These are phyloP conservation scores for Mucuna pruriens DNA, from an alignment of 306 rosid genomes.

Conservation along the genomic window DNA sequence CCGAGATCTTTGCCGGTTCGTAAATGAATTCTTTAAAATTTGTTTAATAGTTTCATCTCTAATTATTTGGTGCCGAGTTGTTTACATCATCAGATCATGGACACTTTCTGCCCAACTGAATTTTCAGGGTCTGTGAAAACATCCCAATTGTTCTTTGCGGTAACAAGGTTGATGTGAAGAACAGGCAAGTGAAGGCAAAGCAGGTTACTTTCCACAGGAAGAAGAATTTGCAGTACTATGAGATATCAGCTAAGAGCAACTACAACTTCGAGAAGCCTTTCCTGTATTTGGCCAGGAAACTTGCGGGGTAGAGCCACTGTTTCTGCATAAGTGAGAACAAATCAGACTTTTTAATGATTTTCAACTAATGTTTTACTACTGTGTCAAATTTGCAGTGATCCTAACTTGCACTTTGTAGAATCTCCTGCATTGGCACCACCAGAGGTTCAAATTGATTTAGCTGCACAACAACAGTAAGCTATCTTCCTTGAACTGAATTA, in stretches of 20 bases:
- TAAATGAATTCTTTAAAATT: background rate
- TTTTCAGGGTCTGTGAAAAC: slow-evolving; percentile 80
- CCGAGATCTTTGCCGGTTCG: slow-evolving; percentile 76
- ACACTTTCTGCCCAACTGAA: background rate
- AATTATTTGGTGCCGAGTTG: background rate
- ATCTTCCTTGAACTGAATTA: background rate
- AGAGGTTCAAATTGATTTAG: slow-evolving; percentile 81
- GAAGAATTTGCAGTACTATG: slow-evolving; percentile 82
- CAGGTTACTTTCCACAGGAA: slow-evolving; percentile 89
- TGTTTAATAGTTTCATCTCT: background rate
- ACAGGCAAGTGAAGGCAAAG: slow-evolving; percentile 89
- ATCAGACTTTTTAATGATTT: background rate
- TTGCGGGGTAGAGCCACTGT: slow-evolving; percentile 63
- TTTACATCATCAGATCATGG: background rate
- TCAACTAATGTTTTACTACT: background rate
- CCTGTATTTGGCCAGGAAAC: slow-evolving; percentile 81
- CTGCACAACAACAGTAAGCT: slow-evolving; percentile 70
- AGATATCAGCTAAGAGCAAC: slow-evolving; percentile 87
- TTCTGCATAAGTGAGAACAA: too few species aligned
- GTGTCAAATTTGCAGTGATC: slow-evolving; percentile 58
- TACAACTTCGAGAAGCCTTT: slow-evolving; percentile 84
- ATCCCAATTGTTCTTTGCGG: slow-evolving; percentile 86
- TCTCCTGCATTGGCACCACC: slow-evolving; percentile 94
- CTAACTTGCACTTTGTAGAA: slow-evolving; percentile 83
- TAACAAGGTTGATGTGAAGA: slow-evolving; percentile 88